Evolutionary conservation across 345 rosid genomes (phyloP), one percentile per base, ranked within the genome.

Genomic region (Eucalyptus camaldulensis): DNA sequence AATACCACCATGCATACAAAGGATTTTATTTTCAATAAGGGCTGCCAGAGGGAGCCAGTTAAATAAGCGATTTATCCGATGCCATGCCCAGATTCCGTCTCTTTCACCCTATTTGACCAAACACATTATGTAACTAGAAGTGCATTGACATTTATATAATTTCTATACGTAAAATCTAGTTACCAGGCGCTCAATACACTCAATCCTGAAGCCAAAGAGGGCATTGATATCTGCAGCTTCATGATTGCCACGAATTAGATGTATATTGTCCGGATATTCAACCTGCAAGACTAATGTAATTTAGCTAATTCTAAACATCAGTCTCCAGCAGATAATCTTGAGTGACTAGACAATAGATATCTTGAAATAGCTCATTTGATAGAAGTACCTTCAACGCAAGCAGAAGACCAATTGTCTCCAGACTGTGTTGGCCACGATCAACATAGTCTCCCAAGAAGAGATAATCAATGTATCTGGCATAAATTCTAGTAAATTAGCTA

Each of bases 211-310:
- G 85, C 99, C 99, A 93, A 98, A 98, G 65, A 97, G 99, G 89
- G 99, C 99, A 95, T 98, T 98, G 91, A 98, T 97, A 91, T 97
- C 99, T 17, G 99, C 99, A 65, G 99, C 99, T 95, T 98, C 99
- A 93, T 98, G 99, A 92, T 98, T 98, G 88, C 99, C 99, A 58
- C 99, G 98, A 93, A 98, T 98, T 88, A 98, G 90, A 90, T 98
- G 99, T 81, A 98, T 97, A 86, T 97, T 97, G 85, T 93, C 89
- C 54, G 96, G 97, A 95, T 98, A 94, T 92, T 98, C 99, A 89
- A 96, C 99, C 99, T 98, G 94, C 90, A 93, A 89, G 37, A 90
- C 24, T 88, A 69, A 92, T 56, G 47, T 90, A 89, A 91, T 27
- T 86, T 33, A 86, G 67, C 76, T 86, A 60, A 69, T 37, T 37